phyloP scores from a whole-genome alignment of 2,329 filamentous ascomycete genomes.

The Ophiostoma sp. region DNA sequence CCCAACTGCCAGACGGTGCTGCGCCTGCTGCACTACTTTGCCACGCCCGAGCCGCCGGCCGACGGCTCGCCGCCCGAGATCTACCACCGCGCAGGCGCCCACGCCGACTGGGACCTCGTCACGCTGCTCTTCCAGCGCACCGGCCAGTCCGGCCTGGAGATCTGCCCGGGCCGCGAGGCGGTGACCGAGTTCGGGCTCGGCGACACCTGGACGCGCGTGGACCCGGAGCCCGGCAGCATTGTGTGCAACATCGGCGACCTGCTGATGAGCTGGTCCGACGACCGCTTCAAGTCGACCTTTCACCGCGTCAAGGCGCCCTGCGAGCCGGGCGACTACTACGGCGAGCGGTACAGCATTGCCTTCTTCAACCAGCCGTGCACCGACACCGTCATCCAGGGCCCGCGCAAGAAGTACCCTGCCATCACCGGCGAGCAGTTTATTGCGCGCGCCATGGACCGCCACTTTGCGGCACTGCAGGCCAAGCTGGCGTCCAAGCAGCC shows the following conservation, averaged over 20 bases:
- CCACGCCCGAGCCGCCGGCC: conserved; percentile 29
- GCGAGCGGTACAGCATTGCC: conserved; percentile 58
- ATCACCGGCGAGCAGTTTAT: conserved; percentile 59
- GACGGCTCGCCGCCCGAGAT: conserved; percentile 37
- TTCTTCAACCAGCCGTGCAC: conserved; percentile 56
- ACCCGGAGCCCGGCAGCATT: conserved; percentile 48
- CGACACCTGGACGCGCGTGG: conserved; percentile 60
- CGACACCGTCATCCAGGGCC: conserved; percentile 55
- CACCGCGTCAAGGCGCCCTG: conserved; percentile 59
- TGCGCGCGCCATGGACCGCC: conserved; percentile 28
- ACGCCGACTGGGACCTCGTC: conserved; percentile 59
- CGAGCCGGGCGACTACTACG: conserved; percentile 50
- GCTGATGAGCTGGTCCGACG: conserved; percentile 62
- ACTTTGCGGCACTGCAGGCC: conserved; percentile 29
- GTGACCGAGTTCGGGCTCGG: conserved; percentile 55
- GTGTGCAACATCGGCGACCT: conserved; percentile 64
- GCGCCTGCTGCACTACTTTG: conserved; percentile 29
- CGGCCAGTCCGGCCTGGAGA: conserved; percentile 58
- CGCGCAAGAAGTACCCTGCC: conserved; percentile 55
- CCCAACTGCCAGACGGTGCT: conserved; percentile 52
- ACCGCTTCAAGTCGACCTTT: conserved; percentile 61
- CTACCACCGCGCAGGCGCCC: conserved; percentile 55
- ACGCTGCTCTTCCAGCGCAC: conserved; percentile 59
- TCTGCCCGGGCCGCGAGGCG: conserved; percentile 58
- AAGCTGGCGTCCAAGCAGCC: conserved; percentile 23